Evolutionary conservation across 805 yeast species (phyloP), one percentile per base, ranked within the genome.

Genomic region (Yueomyces sinensis): DNA sequence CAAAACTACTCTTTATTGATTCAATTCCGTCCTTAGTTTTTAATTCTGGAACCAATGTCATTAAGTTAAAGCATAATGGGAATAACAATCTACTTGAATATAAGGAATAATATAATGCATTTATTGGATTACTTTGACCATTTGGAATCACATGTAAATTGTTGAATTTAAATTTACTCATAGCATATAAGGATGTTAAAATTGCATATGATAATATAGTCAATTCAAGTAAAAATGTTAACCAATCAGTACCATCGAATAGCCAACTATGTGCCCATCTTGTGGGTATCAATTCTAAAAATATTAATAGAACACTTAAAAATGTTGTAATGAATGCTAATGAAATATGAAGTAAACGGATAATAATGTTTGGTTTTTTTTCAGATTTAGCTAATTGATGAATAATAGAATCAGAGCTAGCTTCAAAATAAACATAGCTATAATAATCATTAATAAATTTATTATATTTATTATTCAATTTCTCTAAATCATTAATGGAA

Each of bases 61-160:
- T 51, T 31, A 53, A 38, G 34, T 55, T 55, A 43, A 55, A 55
- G 32, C 58, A 54, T 14, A 55, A 36, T 6, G 60, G 60, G 25
- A 52, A 49, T 20, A 55, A 39, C n/a, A 55, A 40, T 42, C 58
- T 46, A 33, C 54, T 50, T 2, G 58, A 51, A 37, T 55, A 54
- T 6, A 55, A 40, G 1, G 58, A 54, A 31, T 45, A 55, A 31
- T 52, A 54, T 14, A 54, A 36, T 9, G 57, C 43, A 32, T 55
- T 55, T 27, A 47, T 41, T 15, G 60, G 60, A 31, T 50, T 55
- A 32, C 58, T 52, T 17, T 43, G 41, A 14, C 60, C 60, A 34
- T 49, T 54, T 5, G 54, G 45, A 18, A 52, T 52, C 32, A 55
- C 32, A 39, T 55, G 60, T 32, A 55, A 50, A 35, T 52, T 47